Base-by-base conservation (phyloP, 179 eudicot genomes). In the Drosera spatulata region DNA sequence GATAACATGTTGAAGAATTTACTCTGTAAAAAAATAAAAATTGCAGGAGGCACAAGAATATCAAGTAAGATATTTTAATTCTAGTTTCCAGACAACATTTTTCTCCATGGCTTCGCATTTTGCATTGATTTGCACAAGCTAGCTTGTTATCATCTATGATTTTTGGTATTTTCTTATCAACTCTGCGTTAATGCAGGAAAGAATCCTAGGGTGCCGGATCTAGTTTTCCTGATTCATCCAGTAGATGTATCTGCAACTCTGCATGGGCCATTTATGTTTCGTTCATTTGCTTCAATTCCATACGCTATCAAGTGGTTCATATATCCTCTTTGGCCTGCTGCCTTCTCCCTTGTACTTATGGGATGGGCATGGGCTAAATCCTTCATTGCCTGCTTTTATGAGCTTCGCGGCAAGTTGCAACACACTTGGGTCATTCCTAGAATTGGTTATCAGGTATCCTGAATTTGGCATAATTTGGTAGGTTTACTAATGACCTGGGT, bases 391-490 rank as follows among this genome's bases (percentile, higher is more conserved):
- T 70, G 71, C 55, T 84, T 74, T 53, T 93, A 80, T 78, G 55
- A 71, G 44, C 82, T 93, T 50, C 80, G 82, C 33, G 82, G 80
- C 10, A 79, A 69, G 40, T 63, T 89, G 59, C 82, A 69, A 50
- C 77, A 83, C n/a, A 79, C 86, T 9, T 93, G 99, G 99, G 70
- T 71, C 41, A 93, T 93, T 10, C 99, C 99, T n/a, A 83, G 99
- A 61, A 80, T 74, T 38, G 99, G 99, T 66, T 81, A 86, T 53
- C 95, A 86, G 96, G 99, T 91, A 49, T 39, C 12, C 6, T 39
- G 33, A 22, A 22, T 22, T 22, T 22, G 33, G 33, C 53, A 3
- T 2, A 3, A 55, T 55, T 10, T 10, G 2, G 10, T 50, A 54
- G 45, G 11, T 60, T 53, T 56, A 33, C 63, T 65, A 41, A 39